Conservation (phyloP, 1,284 basidiomycete genomes). For the Caloboletus inedulis region DNA sequence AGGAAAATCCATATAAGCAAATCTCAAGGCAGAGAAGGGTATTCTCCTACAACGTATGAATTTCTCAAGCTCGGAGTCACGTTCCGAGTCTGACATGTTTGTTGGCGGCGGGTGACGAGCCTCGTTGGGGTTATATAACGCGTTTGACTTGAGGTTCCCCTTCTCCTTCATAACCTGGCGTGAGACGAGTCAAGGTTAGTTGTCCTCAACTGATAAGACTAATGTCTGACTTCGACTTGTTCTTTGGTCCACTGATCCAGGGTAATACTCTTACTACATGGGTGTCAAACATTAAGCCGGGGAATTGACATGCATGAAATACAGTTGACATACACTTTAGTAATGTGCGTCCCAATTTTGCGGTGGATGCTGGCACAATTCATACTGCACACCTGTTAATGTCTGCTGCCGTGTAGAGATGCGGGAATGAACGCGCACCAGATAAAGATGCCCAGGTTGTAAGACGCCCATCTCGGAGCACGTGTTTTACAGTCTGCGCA, state of each 20-base stretch:
- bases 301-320: background rate
- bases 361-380: conserved; percentile 84
- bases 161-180: conserved; percentile 64
- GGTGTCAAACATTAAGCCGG: conserved; percentile 3
- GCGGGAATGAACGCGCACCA: conserved; percentile 48
- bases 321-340: conserved; percentile 66
- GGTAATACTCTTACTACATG: conserved; percentile 72
- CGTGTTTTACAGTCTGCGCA: conserved; percentile 84
- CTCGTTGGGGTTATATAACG: conserved; percentile 74
- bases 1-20: conserved; percentile 3
- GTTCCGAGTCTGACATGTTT: conserved; percentile 71
- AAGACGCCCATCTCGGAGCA: conserved; percentile 78
- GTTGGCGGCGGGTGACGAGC: conserved; percentile 72
- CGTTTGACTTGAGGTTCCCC: conserved; percentile 77
- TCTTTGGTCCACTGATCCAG: conserved; percentile 84
- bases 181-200: conserved; percentile 9
- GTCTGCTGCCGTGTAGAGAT: conserved; percentile 2
- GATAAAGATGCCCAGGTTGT: conserved; percentile 78
- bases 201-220: conserved; percentile 10
- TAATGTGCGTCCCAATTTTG: conserved; percentile 83
- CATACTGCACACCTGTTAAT: conserved; percentile 45
- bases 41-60: conserved; percentile 64
- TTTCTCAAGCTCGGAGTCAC: conserved; percentile 81
- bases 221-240: conserved; percentile 67
- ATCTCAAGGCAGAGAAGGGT: background rate